Evolutionary conservation across 768 basidiomycete genomes (phyloP).

Genomic region (Suillus subaureus): DNA sequence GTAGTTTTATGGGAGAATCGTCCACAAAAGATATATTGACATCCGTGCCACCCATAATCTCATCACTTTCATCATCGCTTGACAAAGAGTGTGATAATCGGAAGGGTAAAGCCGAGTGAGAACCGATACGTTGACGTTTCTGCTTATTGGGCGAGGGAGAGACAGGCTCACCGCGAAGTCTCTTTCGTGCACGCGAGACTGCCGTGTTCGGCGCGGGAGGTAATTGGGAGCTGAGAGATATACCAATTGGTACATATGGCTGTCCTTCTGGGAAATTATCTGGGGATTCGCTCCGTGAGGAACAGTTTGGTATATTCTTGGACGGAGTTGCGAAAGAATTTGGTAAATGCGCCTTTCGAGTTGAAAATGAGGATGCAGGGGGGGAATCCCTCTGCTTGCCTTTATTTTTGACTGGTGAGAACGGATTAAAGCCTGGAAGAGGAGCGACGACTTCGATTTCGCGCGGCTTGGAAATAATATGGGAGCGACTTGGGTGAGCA

Average conservation of each 20-base stretch:
- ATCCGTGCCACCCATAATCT: constrained; percentile 27
- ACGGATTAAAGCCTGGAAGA: constrained; percentile 68
- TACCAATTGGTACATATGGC: constrained; percentile 18
- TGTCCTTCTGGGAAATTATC: constrained; percentile 45
- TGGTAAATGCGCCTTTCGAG: constrained; percentile 19
- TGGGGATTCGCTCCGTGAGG: constrained; percentile 34
- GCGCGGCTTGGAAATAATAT: constrained; percentile 51
- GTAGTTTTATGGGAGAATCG: constrained; percentile 72
- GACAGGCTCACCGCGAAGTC: constrained; percentile 79
- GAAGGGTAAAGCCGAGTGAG: constrained; percentile 43
- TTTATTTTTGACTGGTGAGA: constrained; percentile 75
- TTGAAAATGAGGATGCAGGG: constrained; percentile 21
- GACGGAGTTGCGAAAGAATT: constrained; percentile 52
- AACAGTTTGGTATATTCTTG: constrained; percentile 34
- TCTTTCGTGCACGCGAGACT: constrained; percentile 73
- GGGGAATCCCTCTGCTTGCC: constrained; percentile 40
- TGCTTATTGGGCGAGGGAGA: constrained; percentile 82
- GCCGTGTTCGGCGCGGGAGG: constrained; percentile 40
- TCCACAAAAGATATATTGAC: constrained; percentile 56
- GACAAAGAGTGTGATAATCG: constrained; percentile 33
- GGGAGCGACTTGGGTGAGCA: constrained; percentile 26
- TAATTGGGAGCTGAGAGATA: constrained; percentile 21
- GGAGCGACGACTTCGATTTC: constrained; percentile 52
- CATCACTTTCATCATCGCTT: constrained; percentile 40
- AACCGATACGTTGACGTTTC: constrained; percentile 62